Conservation (phyloP, 2,329 filamentous ascomycete genomes). For the Trichoderma sp. region DNA sequence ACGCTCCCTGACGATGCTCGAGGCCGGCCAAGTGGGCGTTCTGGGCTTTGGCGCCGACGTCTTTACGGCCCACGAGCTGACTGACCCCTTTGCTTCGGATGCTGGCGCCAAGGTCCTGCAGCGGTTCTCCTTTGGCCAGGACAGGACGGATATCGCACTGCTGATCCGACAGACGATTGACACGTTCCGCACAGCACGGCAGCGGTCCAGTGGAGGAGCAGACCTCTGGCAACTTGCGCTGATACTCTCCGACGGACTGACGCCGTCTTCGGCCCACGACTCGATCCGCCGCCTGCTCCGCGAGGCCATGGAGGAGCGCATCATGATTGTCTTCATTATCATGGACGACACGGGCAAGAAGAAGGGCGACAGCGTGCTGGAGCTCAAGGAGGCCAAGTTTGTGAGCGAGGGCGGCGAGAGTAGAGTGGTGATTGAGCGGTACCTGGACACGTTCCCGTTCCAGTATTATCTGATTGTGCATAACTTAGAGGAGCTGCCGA, state of each 20-base stretch:
- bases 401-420: slow-evolving; percentile 65
- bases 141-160: slow-evolving; percentile 79
- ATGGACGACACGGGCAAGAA: slow-evolving; percentile 66
- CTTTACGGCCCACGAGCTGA: slow-evolving; percentile 83
- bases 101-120: slow-evolving; percentile 82
- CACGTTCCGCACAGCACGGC: slow-evolving; percentile 75
- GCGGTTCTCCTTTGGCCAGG: slow-evolving; percentile 81
- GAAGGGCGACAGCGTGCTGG: slow-evolving; percentile 71
- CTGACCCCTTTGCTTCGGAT: slow-evolving; percentile 72
- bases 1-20: slow-evolving; percentile 84
- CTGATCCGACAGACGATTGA: slow-evolving; percentile 77
- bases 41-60: slow-evolving; percentile 85
- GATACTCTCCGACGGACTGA: slow-evolving; percentile 91
- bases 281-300: slow-evolving; percentile 79
- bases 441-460: slow-evolving; percentile 95
- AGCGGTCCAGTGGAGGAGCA: slow-evolving; percentile 48
- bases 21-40: slow-evolving; percentile 90
- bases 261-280: slow-evolving; percentile 78
- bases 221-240: slow-evolving; percentile 96
- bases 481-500: slow-evolving; percentile 86
- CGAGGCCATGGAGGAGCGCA: slow-evolving; percentile 86
- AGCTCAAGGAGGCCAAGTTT: slow-evolving; percentile 86
- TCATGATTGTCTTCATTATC: slow-evolving; percentile 98
- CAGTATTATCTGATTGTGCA: slow-evolving; percentile 95
- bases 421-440: slow-evolving; percentile 80